Base-by-base conservation (phyloP, 352 stramenopile genomes). In the Phytophthora uliginosa region DNA sequence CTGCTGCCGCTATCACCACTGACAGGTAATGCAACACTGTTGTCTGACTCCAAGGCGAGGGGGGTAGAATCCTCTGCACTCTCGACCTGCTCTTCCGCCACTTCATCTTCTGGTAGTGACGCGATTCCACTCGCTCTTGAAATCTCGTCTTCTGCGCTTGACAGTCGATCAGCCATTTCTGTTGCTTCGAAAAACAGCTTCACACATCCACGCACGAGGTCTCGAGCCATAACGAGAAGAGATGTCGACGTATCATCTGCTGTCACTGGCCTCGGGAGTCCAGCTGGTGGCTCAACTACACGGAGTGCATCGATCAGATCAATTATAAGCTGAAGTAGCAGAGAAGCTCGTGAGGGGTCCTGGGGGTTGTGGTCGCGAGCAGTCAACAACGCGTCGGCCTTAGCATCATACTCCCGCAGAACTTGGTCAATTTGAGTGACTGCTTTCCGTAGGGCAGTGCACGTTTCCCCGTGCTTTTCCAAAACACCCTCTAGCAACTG, bases 171-270 rank as follows among this genome's bases (percentile, higher is more conserved):
- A 17, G 83, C 84, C 79, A 94, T 79, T 53, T 88, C 73, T 3
- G 82, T 90, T 31, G 84, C 86, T 55, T 92, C 79, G 50, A 93
- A 93, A 71, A 94, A 94, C 18, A 85, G 57, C 24, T 81, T 79
- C 17, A 90, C 77, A 28, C 84, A 91, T 38, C 61, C 52, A 15
- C 79, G 69, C n/a, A 90, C 69, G 31, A 92, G 63, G 48, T 79
- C 70, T 22, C 68, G 66, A 15, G 74, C 66, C n/a, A 54, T 60
- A 7, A 73, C 45, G 9, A 89, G 78, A 24, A 86, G 40, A 57
- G 72, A 69, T 4, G 34, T 48, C 7, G 33, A 22, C 17, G 8
- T 18, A 17, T 67, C 53, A 4, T 69, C 55, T 31, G 12, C 18
- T 4, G 28, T 33, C 28, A 28, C 47, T 22, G 2, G 10, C 53